Conservation (phyloP, 352 stramenopile species). For the Globisporangium barbulae region DNA sequence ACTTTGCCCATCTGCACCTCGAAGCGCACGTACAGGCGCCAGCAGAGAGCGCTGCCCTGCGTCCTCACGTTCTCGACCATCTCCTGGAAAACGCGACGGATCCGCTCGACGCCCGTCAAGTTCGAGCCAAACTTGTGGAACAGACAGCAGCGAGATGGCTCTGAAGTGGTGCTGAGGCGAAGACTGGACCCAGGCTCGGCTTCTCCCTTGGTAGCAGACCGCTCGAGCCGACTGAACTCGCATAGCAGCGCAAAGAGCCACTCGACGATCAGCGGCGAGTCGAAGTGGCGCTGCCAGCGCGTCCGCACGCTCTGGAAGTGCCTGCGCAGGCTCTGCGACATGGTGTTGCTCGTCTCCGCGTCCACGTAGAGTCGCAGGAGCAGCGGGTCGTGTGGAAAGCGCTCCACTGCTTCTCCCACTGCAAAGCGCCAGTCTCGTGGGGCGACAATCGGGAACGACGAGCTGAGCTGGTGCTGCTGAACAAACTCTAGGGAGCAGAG, state of each 20-base stretch:
- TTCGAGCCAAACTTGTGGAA: conserved; percentile 68
- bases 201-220: conserved; percentile 18
- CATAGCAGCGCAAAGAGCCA: conserved; percentile 76
- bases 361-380: conserved; percentile 75
- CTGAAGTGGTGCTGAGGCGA: background rate
- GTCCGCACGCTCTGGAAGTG: conserved; percentile 50
- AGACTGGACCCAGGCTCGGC: conserved; percentile 5
- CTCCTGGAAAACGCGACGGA: conserved; percentile 60
- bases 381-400: conserved; percentile 41
- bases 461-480: conserved; percentile 43
- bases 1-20: conserved; percentile 70
- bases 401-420: conserved; percentile 33
- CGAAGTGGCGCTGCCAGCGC: conserved; percentile 45
- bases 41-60: conserved; percentile 50
- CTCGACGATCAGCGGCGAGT: conserved; percentile 61
- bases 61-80: conserved; percentile 58
- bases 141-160: conserved; percentile 44
- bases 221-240: conserved; percentile 57
- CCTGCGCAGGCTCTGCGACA: conserved; percentile 66
- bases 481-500: conserved; percentile 54
- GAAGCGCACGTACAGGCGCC: conserved; percentile 77
- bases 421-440: conserved; percentile 51
- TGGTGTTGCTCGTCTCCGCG: conserved; percentile 61
- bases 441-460: conserved; percentile 31
- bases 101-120: conserved; percentile 41